Conservation (phyloP, 352 stramenopile species). For the Phytophthora foliorum region DNA sequence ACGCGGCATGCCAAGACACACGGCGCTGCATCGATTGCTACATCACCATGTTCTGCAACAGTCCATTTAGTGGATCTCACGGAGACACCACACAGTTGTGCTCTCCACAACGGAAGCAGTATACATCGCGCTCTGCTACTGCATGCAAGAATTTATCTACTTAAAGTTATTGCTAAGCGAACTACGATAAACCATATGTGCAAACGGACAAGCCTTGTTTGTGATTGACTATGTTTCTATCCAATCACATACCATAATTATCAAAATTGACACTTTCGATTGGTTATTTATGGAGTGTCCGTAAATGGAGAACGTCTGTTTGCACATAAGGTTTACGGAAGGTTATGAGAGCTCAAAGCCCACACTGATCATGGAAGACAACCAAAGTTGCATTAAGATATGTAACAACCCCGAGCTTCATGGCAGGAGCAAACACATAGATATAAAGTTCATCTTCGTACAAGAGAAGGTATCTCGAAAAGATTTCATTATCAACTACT, state of each 20-base stretch:
- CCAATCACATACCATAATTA: no score
- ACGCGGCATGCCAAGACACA: conserved; percentile 8
- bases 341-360: no score
- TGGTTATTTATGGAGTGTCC: background rate
- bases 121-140: conserved; percentile 2
- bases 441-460: conserved; percentile 21
- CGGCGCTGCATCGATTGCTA: conserved; percentile 1
- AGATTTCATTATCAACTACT: conserved; percentile 15
- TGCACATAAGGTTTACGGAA: no score
- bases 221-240: no score
- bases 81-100: conserved; percentile 4
- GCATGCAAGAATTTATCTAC: conserved; percentile 16
- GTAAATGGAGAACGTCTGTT: background rate
- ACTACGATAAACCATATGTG: no score
- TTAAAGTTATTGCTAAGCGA: conserved; percentile 17
- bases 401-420: conserved; percentile 21
- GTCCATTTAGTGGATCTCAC: conserved; percentile 13
- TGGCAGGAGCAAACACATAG: conserved; percentile 15
- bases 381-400: conserved; percentile 25
- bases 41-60: conserved; percentile 19
- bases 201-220: no score
- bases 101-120: no score
- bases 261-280: no score
- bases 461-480: conserved; percentile 11
- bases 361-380: no score